Evolutionary conservation across 208 protist species (phyloP), one percentile per base, ranked within the genome.

Genomic region (Wallacemonas collosoma): DNA sequence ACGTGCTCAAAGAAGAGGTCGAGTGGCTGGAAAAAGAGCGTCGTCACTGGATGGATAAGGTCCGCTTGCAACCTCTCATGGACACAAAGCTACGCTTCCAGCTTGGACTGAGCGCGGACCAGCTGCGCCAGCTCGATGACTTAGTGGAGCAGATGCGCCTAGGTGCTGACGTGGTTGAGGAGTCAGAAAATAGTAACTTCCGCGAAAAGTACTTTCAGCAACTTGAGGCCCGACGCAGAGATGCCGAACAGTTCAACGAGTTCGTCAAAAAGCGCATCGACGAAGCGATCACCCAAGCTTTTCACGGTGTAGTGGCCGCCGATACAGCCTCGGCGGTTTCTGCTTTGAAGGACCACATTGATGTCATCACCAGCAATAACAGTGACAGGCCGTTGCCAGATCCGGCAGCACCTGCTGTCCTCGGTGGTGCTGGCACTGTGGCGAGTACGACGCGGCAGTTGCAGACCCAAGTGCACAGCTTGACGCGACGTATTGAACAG

Each of bases 31-130:
- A 97, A 76, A 83, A 82, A 43, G 93, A 97, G 62, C 80, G 93
- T 1, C 87, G 83, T 2, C 83, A 94, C 61, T 96, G 91, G 91
- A 94, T 96, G 93, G 86, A 94, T 70, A 94, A 94, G 60, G 93
- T 97, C 38, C 89, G 93, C 15, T 75, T 97, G 55, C 89, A 96
- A 74, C 88, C 93, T 1, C 82, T 97, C 2, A 84, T 95, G 78
- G 85, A 94, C 76, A 93, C 91, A 0, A 94, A 96, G 75, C 81
- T 95, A 64, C 85, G 89, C 48, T 84, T 93, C 50, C 86, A 94
- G 76, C 80, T 97, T 5, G 91, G 89, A 1, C 85, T 97, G 15
- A 87, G 86, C 1, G 80, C 85, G 1, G 88, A 95, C 51, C 93
- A 97, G 67, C 81, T 96, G 48, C 81, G 83, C 41, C 88, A 92